These are phyloP conservation scores for Aspergillus sparsus DNA, from an alignment of 495 filamentous ascomycete genomes.

Conservation along the genomic window DNA sequence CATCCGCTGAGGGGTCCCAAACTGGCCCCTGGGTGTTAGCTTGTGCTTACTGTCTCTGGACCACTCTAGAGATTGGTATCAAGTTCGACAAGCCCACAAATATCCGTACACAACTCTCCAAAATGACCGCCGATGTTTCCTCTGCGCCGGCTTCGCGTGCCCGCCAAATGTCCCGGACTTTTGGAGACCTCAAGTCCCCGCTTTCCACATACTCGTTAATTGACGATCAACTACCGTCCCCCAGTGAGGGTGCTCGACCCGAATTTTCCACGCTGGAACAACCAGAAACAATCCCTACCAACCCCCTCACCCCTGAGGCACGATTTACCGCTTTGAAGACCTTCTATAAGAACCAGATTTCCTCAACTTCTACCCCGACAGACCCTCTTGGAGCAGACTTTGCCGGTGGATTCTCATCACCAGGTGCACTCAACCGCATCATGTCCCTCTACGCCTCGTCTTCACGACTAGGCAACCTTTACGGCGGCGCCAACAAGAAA, in stretches of 20 bases:
- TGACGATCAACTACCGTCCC: slow-evolving; percentile 31
- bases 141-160: slow-evolving; percentile 24
- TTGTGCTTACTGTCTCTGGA: slow-evolving; percentile 92
- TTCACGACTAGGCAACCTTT: slow-evolving; percentile 42
- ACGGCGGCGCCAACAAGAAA: slow-evolving; percentile 60
- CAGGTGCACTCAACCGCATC: slow-evolving; percentile 77
- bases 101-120: slow-evolving; percentile 76
- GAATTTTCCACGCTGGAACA: slow-evolving; percentile 12
- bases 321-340: slow-evolving; percentile 58
- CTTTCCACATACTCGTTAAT: slow-evolving; percentile 41
- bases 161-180: slow-evolving; percentile 37
- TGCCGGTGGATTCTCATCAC: slow-evolving; percentile 72
- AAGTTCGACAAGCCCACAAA: slow-evolving; percentile 84
- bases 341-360: slow-evolving; percentile 74
- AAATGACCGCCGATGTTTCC: slow-evolving; percentile 36
- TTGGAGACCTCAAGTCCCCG: slow-evolving; percentile 43
- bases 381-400: slow-evolving; percentile 50
- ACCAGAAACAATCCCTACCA: slow-evolving; percentile 22
- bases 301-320: slow-evolving; percentile 38
- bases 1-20: slow-evolving; percentile 33
- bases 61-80: slow-evolving; percentile 82
- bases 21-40: slow-evolving; percentile 74
- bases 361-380: slow-evolving; percentile 54
- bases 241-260: slow-evolving; percentile 17
- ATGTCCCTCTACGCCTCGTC: slow-evolving; percentile 84